Conservation (phyloP, 345 rosid genomes). For the Cardiospermum halicacabum region DNA sequence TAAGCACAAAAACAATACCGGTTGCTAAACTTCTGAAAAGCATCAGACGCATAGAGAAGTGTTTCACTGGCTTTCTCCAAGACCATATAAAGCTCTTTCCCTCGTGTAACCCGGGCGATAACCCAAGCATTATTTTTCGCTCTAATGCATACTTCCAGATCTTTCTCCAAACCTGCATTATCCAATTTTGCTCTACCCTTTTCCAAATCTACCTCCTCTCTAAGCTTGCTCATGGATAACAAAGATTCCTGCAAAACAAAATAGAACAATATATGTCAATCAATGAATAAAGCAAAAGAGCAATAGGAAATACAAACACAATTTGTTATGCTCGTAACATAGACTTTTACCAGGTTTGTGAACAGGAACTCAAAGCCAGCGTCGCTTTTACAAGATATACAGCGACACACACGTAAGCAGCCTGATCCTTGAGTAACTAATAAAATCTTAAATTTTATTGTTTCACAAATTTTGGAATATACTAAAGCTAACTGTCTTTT, state of each 20-base stretch:
- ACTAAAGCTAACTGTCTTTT: neutral
- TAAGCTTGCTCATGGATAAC: constrained; percentile 68
- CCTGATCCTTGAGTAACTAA: constrained; percentile 1
- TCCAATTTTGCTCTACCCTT: constrained; percentile 54
- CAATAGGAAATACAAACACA: neutral
- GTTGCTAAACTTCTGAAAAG: constrained; percentile 90
- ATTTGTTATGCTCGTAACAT: neutral
- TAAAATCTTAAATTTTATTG: constrained; percentile 1
- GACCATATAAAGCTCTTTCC: constrained; percentile 88
- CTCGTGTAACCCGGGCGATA: constrained; percentile 55
- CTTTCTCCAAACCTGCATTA: constrained; percentile 48
- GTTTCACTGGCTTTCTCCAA: constrained; percentile 82
- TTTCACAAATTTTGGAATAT: neutral
- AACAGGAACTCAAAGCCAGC: neutral
- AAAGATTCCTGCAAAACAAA: constrained; percentile 59
- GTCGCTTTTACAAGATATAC: neutral
- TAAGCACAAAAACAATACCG: constrained; percentile 37
- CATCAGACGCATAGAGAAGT: constrained; percentile 85
- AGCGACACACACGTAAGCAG: neutral
- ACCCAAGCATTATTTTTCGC: constrained; percentile 87
- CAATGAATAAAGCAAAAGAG: neutral
- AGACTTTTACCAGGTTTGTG: neutral
- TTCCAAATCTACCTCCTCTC: constrained; percentile 85
- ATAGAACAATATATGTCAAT: no score
- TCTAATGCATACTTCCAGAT: constrained; percentile 71